A percentile compares a stretch with the other conserved stretches of the same genome.
Conservation (phyloP, 2,329 filamentous ascomycete species). For the Stagonosporopsis chrysanthemi region DNA sequence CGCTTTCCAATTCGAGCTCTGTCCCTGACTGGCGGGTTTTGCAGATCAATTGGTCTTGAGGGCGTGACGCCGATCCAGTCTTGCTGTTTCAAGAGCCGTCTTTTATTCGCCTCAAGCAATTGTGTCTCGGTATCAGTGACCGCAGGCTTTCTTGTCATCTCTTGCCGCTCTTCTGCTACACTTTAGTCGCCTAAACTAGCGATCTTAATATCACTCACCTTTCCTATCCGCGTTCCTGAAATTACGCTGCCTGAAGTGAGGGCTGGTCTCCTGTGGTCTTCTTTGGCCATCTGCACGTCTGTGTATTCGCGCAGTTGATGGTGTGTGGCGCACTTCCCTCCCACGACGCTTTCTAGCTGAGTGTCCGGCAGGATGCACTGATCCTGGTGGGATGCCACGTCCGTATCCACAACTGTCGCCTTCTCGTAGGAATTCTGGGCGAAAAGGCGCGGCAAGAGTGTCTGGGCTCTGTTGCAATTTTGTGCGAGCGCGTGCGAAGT, state of each 20-base stretch:
- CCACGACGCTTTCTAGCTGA: conserved; percentile 7
- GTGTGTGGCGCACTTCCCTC: neutral
- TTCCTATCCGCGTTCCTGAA: neutral
- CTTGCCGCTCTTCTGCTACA: neutral
- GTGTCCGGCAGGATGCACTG: conserved; percentile 22
- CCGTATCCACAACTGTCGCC: conserved; percentile 17
- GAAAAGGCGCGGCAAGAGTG: conserved; percentile 29
- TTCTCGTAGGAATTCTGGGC: conserved; percentile 32
- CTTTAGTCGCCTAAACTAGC: neutral
- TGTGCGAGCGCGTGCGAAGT: conserved; percentile 54
- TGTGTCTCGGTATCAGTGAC: conserved; percentile 25
- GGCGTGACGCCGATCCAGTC: conserved; percentile 48
- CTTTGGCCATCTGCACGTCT: neutral
- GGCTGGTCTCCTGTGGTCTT: neutral
- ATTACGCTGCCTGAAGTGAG: neutral
- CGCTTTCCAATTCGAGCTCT: conserved; percentile 45
- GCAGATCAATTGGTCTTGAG: conserved; percentile 41
- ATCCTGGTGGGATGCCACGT: conserved; percentile 15
- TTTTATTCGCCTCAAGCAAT: conserved; percentile 39
- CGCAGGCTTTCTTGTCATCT: conserved; percentile 11
- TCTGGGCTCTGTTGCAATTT: conserved; percentile 35
- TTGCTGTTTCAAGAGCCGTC: conserved; percentile 37
- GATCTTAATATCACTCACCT: neutral
- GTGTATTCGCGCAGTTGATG: neutral
- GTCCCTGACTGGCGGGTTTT: conserved; percentile 34